A percentile compares a stretch with the other conserved stretches of the same genome.
These are phyloP conservation scores for Lepidium sativum DNA, from an alignment of 345 rosid genomes.

Conservation along the genomic window DNA sequence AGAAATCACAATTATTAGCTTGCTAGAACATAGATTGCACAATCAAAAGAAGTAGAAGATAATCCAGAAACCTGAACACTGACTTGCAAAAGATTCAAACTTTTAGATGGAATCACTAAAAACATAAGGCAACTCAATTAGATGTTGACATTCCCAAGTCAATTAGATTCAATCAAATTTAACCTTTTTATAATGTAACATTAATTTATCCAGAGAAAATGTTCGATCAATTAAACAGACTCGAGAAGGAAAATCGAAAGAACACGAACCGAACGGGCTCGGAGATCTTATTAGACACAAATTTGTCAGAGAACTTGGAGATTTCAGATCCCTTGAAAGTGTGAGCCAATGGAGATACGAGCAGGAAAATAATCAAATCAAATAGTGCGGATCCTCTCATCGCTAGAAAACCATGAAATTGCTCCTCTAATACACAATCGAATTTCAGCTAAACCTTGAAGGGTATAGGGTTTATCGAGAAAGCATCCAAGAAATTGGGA, in stretches of 20 bases:
- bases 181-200: neutral
- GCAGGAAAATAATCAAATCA: slow-evolving; percentile 25
- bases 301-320: slow-evolving; percentile 33
- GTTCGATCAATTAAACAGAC: neutral
- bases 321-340: slow-evolving; percentile 30
- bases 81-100: slow-evolving; percentile 2
- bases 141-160: neutral
- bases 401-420: slow-evolving; percentile 18
- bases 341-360: slow-evolving; percentile 32
- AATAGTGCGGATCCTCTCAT: slow-evolving; percentile 44
- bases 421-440: neutral
- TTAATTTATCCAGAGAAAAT: neutral
- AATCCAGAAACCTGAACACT: neutral
- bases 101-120: slow-evolving; percentile 1
- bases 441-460: neutral
- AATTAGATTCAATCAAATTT: neutral
- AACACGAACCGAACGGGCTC: slow-evolving; percentile 39
- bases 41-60: neutral
- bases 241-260: neutral
- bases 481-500: neutral
- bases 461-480: slow-evolving; percentile 14
- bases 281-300: slow-evolving; percentile 27
- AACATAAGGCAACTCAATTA: neutral
- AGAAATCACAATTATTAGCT: slow-evolving; percentile 9
- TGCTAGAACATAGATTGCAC: neutral